Conservation (phyloP, 495 filamentous ascomycete genomes). For the Durotheca rogersii region DNA sequence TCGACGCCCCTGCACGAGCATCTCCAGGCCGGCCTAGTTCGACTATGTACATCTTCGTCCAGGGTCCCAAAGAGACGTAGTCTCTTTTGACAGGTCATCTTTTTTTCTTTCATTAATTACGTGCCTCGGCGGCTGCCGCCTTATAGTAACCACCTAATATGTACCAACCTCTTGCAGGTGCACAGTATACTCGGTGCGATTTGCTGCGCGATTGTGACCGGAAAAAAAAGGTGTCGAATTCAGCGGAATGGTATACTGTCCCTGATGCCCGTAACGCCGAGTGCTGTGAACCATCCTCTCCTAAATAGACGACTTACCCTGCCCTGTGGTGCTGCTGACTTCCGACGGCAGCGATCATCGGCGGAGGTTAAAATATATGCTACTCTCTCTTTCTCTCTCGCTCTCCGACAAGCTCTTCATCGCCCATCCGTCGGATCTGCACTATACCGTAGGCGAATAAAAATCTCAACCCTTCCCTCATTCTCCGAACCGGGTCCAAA, state of each 20-base stretch:
- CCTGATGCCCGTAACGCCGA: constrained; percentile 38
- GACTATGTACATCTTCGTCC: neutral
- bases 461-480: constrained; percentile 22
- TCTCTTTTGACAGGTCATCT: constrained; percentile 3
- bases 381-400: too few species aligned
- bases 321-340: constrained; percentile 29
- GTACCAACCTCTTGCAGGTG: constrained; percentile 10
- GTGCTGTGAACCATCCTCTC: constrained; percentile 39
- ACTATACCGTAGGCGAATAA: constrained; percentile 14
- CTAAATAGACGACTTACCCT: constrained; percentile 36
- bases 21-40: neutral
- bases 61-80: neutral
- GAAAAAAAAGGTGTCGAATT: constrained; percentile 36
- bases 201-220: constrained; percentile 24
- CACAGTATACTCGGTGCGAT: constrained; percentile 13
- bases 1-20: too few species aligned
- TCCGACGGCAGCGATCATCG: constrained; percentile 15
- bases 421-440: constrained; percentile 7
- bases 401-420: constrained; percentile 19
- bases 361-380: constrained; percentile 25
- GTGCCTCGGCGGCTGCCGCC: constrained; percentile 3
- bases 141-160: neutral
- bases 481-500: constrained; percentile 1
- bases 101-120: constrained; percentile 8
- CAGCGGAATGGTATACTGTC: constrained; percentile 38